phyloP scores from a whole-genome alignment of 495 filamentous ascomycete genomes.

The Antarctomyces pellizariae region DNA sequence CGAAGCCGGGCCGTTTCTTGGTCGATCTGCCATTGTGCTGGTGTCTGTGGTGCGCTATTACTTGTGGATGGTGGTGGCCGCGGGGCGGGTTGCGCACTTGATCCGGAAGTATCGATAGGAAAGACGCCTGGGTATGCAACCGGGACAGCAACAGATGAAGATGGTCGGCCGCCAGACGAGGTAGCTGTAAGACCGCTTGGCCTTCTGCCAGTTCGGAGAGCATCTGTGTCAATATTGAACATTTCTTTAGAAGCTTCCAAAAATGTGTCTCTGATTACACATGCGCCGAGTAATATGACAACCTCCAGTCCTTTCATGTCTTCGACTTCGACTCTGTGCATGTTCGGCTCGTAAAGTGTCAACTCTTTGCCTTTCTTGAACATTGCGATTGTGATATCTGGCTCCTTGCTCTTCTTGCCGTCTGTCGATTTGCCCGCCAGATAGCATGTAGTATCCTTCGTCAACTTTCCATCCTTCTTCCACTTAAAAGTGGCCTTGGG shows the following conservation, averaged over 20 bases:
- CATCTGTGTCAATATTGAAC: conserved; percentile 61
- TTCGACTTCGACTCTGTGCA: conserved; percentile 76
- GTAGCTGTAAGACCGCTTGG: conserved; percentile 7
- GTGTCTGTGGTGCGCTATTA: conserved; percentile 18
- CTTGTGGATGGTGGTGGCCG: too few relatives aligned
- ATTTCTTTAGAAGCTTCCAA: conserved; percentile 39
- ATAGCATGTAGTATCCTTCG: conserved; percentile 55
- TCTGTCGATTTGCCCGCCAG: conserved; percentile 53
- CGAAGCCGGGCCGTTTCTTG: conserved; percentile 37
- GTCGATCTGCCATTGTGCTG: conserved; percentile 32
- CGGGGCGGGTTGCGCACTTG: conserved; percentile 18
- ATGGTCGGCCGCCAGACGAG: conserved; percentile 4
- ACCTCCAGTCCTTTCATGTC: conserved; percentile 84
- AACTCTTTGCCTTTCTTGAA: conserved; percentile 37
- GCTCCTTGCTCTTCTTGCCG: conserved; percentile 59
- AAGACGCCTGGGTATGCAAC: conserved; percentile 3
- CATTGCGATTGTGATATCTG: conserved; percentile 77
- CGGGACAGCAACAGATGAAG: too few relatives aligned
- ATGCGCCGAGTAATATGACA: conserved; percentile 56
- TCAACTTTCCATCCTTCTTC: conserved; percentile 75
- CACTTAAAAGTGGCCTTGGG: conserved; percentile 73
- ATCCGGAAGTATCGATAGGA: conserved; percentile 2
- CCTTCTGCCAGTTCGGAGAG: too few relatives aligned
- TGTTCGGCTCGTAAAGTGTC: conserved; percentile 80
- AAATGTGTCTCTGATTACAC: conserved; percentile 74